Evolutionary conservation across 2,329 filamentous ascomycete species (phyloP), one percentile per base, ranked within the genome.

Genomic region (Penicillium sp.): DNA sequence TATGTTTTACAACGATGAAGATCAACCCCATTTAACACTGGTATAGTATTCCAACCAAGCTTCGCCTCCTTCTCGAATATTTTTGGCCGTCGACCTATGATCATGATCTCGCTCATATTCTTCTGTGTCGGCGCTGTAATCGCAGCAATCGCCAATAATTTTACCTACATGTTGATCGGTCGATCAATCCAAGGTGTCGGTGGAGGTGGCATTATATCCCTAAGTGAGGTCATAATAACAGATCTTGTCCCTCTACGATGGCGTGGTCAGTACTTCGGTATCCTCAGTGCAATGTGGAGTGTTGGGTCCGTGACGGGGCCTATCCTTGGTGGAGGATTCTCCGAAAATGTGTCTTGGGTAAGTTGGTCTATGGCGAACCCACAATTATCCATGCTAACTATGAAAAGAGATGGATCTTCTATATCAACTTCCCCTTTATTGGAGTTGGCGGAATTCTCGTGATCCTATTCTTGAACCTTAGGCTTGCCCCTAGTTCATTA

Each of bases 401-500:
- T 11, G 0, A 34, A 0, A n/a, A 68, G 72, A 61, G 72, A 6
- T 73, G 72, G 72, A 72, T 74, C 19, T 75, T 75, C 49, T 74
- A 69, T 31, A 72, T 75, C 56, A 75, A 75, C 31, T 67, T 74
- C 44, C 72, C 72, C 0, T 72, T 74, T 46, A 68, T 71, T 34
- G 72, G 61, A 0, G 34, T 74, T 16, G 70, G 65, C 1, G 55
- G 62, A 1, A 49, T 72, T 0, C 60, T 67, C 10, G 65, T 67
- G 16, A 31, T 78, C 0, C 43, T 85, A 25, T 86, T 84, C 70
- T 72, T 87, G 15, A 76, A 78, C n/a, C 75, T 85, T 44, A 76
- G 80, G 53, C 73, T 78, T 51, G 68, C 79, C 8, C 78, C 80
- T 0, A 76, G 74, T 45, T 75, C 76, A n/a, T 71, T 84, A 50